Evolutionary conservation across 805 yeast species (phyloP), one percentile per base, ranked within the genome.

Genomic region (Yamadazyma tumulicola): DNA sequence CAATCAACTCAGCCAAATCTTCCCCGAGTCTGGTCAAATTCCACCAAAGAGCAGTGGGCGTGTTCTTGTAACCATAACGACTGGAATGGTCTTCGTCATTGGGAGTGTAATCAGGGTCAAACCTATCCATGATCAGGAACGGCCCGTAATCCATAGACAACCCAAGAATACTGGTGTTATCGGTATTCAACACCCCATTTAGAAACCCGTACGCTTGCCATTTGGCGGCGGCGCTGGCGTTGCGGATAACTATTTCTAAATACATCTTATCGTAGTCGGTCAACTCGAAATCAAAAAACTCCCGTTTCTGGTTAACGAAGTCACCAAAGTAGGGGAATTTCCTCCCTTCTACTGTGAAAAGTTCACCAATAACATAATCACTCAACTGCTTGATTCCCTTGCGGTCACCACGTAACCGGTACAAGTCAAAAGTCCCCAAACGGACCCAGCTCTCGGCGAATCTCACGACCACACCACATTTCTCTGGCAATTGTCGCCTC

Each of bases 151-250:
- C 98, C 58, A 93, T 75, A 0, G 95, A 76, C 8, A 88, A 64
- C 0, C 98, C 98, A 28, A 82, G 51, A n/a, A 91, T 70, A 0
- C 96, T 85, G 1, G 96, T 86, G 53, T 91, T 91, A 53, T 91
- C 98, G 0, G 97, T 89, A 55, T 91, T 91, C 37, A 93, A 64
- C 4, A 93, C 97, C 10, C 98, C 98, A 51, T 91, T 93, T 46
- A 89, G 57, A 50, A 91, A 89, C 3, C 97, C 97, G 58, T 88
- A 91, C 0, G 83, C 74, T 54, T 91, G 97, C 86, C 95, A 86
- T 45, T 74, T 67, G 2, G 95, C 96, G 2, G 85, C 81, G 12
- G 84, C 73, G 31, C 64, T 57, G 0, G 96, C 95, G 54, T 88
- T 89, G 25, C 86, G 57, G n/a, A 69, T 61, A 2, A 83, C 75